Evolutionary conservation across 2,329 filamentous ascomycete genomes (phyloP).

Genomic region (Calonectria honghensis): DNA sequence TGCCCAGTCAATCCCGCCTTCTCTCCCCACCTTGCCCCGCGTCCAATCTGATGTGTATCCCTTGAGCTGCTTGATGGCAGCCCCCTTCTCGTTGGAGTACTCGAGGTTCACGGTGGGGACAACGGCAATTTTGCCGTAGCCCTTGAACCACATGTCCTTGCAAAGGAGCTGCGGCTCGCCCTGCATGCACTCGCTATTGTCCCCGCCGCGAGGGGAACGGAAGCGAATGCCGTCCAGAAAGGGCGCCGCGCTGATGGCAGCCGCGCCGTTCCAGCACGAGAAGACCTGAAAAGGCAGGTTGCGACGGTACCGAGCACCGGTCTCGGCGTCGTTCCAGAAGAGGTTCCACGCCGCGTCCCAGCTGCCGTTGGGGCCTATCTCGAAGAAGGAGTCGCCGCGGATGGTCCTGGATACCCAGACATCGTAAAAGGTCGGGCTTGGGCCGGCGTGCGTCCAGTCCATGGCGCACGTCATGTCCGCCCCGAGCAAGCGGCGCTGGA

Average conservation of each 20-base stretch:
- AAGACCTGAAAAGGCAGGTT: slow-evolving; percentile 75
- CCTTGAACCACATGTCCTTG: slow-evolving; percentile 73
- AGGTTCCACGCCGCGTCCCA: slow-evolving; percentile 70
- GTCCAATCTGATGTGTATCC: slow-evolving; percentile 67
- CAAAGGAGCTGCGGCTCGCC: slow-evolving; percentile 75
- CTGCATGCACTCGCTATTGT: slow-evolving; percentile 68
- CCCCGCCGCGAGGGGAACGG: slow-evolving; percentile 55
- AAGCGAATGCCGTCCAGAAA: slow-evolving; percentile 66
- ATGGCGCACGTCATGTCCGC: slow-evolving; percentile 76
- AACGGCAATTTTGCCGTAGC: slow-evolving; percentile 72
- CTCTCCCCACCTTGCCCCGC: slow-evolving; percentile 51
- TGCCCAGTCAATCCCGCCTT: slow-evolving; percentile 64
- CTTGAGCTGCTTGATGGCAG: slow-evolving; percentile 68
- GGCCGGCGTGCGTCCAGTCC: slow-evolving; percentile 72
- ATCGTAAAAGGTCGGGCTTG: slow-evolving; percentile 72
- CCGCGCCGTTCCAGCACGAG: slow-evolving; percentile 76
- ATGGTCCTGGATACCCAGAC: slow-evolving; percentile 73
- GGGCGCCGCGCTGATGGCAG: slow-evolving; percentile 69
- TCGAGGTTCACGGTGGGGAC: slow-evolving; percentile 74
- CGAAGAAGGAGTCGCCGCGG: slow-evolving; percentile 73
- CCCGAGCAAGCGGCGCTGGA: slow-evolving; percentile 66
- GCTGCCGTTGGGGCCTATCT: slow-evolving; percentile 68
- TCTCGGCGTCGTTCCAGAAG: slow-evolving; percentile 69
- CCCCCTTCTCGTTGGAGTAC: slow-evolving; percentile 68
- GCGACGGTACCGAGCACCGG: slow-evolving; percentile 57